Evolutionary conservation across 306 rosid species (phyloP).

Genomic region (Prunus mume): DNA sequence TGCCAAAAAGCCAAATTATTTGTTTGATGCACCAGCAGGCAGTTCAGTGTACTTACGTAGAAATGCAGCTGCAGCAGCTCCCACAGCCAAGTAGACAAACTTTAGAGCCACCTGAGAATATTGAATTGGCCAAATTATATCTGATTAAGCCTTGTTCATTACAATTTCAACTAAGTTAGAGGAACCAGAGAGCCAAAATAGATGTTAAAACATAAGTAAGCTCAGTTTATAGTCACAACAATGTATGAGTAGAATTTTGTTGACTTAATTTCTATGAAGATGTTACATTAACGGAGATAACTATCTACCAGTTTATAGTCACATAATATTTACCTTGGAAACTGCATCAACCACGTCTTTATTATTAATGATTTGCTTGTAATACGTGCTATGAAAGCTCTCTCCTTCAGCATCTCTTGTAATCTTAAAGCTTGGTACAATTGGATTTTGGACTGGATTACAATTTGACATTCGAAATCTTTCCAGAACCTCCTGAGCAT

Average conservation of each 20-base stretch:
- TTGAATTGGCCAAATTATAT: not conserved
- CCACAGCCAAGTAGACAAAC: constrained; percentile 67
- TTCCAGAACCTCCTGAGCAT: too few species aligned
- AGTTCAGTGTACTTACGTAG: constrained; percentile 48
- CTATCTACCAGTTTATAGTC: not conserved
- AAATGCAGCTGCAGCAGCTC: constrained; percentile 52
- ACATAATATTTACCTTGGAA: constrained; percentile 39
- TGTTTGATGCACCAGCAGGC: constrained; percentile 2
- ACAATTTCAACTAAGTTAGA: not conserved
- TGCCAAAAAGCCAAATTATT: constrained; percentile 6
- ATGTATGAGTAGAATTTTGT: not conserved
- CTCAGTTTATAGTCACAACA: too few species aligned
- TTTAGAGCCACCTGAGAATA: constrained; percentile 50
- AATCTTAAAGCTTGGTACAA: too few species aligned
- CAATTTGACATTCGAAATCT: too few species aligned
- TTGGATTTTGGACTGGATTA: too few species aligned
- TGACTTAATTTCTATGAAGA: not conserved
- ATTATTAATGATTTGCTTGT: too few species aligned
- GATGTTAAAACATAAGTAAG: not conserved
- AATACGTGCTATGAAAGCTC: too few species aligned
- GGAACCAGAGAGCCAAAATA: not conserved
- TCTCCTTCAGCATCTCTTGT: too few species aligned
- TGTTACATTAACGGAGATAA: not conserved
- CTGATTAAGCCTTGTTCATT: not conserved
- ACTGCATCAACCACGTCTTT: constrained; percentile 46